phyloP scores from a whole-genome alignment of 2,329 filamentous ascomycete species.

The Macrophomina phaseolina region DNA sequence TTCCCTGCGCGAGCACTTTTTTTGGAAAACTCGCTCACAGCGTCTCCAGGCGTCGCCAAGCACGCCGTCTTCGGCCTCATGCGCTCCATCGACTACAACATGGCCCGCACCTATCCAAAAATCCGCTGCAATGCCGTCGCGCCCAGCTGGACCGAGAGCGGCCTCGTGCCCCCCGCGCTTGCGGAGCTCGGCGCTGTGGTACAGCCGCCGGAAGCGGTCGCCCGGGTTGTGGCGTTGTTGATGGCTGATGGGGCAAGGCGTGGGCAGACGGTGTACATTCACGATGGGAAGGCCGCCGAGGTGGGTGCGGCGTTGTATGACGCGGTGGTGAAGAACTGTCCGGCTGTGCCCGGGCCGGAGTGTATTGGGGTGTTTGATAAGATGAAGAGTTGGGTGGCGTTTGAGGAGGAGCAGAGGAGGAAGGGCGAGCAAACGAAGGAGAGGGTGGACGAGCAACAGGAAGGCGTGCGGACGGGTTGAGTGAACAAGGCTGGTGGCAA shows the following conservation, averaged over 20 bases:
- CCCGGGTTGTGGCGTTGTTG: constrained; percentile 34
- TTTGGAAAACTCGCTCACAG: background rate
- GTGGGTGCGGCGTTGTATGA: constrained; percentile 34
- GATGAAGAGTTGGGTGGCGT: background rate
- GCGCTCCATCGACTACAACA: constrained; percentile 34
- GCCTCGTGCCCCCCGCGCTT: constrained; percentile 33
- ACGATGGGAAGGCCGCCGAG: constrained; percentile 35
- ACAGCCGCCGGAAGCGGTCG: constrained; percentile 47
- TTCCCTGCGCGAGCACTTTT: no score
- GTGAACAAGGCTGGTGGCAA: no score
- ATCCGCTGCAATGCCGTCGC: constrained; percentile 43
- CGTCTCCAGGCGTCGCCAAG: constrained; percentile 36
- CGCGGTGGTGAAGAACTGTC: background rate
- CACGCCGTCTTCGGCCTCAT: constrained; percentile 40
- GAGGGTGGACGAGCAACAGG: background rate
- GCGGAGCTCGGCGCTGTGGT: constrained; percentile 34
- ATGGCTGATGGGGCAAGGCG: constrained; percentile 38
- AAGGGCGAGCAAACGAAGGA: background rate
- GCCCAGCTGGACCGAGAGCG: constrained; percentile 40
- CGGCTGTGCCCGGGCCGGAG: background rate
- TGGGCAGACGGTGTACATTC: constrained; percentile 37
- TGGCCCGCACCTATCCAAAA: constrained; percentile 36
- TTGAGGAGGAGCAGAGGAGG: background rate
- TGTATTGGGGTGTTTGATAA: background rate
- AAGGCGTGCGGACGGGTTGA: background rate